Percentiles rank a stretch among this genome's conserved stretches.
Conservation (phyloP, 2,329 filamentous ascomycete genomes). For the Monilinia fructigena region DNA sequence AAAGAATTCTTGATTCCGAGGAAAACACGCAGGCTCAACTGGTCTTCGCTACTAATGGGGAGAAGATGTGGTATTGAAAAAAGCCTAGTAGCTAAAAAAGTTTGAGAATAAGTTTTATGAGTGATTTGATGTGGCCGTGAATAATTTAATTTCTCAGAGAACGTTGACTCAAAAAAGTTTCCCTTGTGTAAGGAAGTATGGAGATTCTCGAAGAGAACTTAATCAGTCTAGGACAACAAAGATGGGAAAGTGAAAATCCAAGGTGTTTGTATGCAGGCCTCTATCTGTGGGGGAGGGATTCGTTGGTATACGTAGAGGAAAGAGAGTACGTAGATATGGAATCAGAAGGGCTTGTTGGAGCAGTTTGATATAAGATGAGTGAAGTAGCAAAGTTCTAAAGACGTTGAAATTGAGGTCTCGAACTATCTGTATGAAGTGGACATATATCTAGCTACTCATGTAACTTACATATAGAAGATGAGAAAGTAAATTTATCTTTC, state of each 20-base stretch:
- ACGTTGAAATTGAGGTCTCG: no score
- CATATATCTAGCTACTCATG: no score
- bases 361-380: no score
- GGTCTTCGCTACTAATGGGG: constrained; percentile 64
- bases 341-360: not conserved
- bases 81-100: constrained; percentile 50
- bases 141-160: constrained; percentile 56
- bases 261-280: constrained; percentile 69
- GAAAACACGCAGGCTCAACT: constrained; percentile 64
- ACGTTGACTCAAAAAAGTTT: constrained; percentile 43
- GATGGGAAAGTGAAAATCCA: constrained; percentile 44
- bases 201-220: constrained; percentile 60
- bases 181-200: constrained; percentile 43
- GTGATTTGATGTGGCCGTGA: constrained; percentile 58
- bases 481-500: not conserved
- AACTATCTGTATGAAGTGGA: no score
- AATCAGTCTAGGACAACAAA: constrained; percentile 46
- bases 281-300: constrained; percentile 60
- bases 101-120: constrained; percentile 51
- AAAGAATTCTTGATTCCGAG: constrained; percentile 59
- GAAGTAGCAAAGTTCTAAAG: no score
- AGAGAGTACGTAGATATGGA: constrained; percentile 42
- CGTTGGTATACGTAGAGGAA: constrained; percentile 46
- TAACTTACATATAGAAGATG: not conserved
- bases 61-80: constrained; percentile 58